A percentile compares a stretch with the other conserved stretches of the same genome.
phyloP scores from a whole-genome alignment of 441 rosid genomes.

The Populus hybrid region DNA sequence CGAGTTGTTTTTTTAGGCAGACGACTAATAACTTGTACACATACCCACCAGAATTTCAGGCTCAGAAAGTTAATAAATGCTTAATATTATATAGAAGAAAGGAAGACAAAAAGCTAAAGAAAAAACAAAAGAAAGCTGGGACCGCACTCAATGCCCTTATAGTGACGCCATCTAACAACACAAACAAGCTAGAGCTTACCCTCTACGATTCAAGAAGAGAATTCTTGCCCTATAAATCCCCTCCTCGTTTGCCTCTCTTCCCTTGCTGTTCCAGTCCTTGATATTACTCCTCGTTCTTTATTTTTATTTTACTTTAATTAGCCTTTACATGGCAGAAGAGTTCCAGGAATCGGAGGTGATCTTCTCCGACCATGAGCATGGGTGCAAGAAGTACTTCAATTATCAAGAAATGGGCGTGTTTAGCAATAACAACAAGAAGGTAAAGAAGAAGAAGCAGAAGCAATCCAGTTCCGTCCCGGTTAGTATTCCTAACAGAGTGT shows the following conservation, averaged over 20 bases:
- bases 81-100: neutral
- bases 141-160: constrained; percentile 45
- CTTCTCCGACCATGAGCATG: constrained; percentile 41
- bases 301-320: neutral
- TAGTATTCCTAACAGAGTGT: constrained; percentile 35
- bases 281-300: neutral
- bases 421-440: constrained; percentile 1
- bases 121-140: constrained; percentile 36
- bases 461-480: constrained; percentile 40
- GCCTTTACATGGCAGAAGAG: constrained; percentile 54
- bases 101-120: neutral
- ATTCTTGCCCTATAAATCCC: constrained; percentile 30
- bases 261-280: constrained; percentile 18
- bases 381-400: neutral
- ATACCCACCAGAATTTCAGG: neutral
- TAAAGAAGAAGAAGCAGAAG: constrained; percentile 23
- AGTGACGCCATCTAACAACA: constrained; percentile 48
- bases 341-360: constrained; percentile 69
- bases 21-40: constrained; percentile 11
- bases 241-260: neutral
- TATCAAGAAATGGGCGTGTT: constrained; percentile 11
- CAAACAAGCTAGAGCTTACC: constrained; percentile 21
- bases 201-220: constrained; percentile 15
- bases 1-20: constrained; percentile 15
- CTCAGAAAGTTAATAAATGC: neutral